A percentile compares a stretch with the other conserved stretches of the same genome.
Evolutionary conservation across 2,329 filamentous ascomycete genomes (phyloP).

Genomic region (Pseudopithomyces maydicus): DNA sequence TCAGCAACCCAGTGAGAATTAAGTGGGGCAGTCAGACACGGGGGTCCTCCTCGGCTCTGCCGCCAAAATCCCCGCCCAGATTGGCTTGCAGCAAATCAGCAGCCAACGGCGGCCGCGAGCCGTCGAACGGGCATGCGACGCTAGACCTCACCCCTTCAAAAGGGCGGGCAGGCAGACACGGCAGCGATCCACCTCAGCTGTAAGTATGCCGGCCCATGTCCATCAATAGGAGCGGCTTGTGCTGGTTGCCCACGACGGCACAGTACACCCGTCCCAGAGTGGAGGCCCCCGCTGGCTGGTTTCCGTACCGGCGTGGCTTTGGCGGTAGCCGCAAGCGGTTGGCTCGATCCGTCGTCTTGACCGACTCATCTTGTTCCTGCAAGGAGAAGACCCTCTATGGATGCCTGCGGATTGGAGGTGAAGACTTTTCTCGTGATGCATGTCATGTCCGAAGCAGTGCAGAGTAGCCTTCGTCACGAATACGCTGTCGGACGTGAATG

Average conservation of each 20-base stretch:
- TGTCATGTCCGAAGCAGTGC: neutral
- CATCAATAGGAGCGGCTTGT: slow-evolving; percentile 10
- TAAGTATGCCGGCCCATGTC: slow-evolving; percentile 19
- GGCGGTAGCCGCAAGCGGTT: slow-evolving; percentile 26
- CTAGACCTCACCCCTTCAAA: slow-evolving; percentile 15
- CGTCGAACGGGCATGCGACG: slow-evolving; percentile 10
- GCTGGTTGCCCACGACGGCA: slow-evolving; percentile 6
- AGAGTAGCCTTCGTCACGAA: neutral
- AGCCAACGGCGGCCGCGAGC: slow-evolving; percentile 22
- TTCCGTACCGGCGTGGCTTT: slow-evolving; percentile 20
- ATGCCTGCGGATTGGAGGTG: slow-evolving; percentile 15
- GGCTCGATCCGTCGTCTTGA: slow-evolving; percentile 30
- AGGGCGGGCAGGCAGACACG: slow-evolving; percentile 30
- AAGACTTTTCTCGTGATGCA: slow-evolving; percentile 2
- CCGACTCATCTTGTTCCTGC: slow-evolving; percentile 32
- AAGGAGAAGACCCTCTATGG: neutral
- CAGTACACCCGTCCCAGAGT: slow-evolving; percentile 7
- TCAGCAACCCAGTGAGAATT: slow-evolving; percentile 36
- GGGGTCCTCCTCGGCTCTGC: slow-evolving; percentile 35
- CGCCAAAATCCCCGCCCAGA: slow-evolving; percentile 31
- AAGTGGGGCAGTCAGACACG: slow-evolving; percentile 41
- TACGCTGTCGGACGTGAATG: neutral
- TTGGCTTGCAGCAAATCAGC: slow-evolving; percentile 28
- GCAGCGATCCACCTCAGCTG: slow-evolving; percentile 24
- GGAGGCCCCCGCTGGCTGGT: slow-evolving; percentile 21